Percentiles rank a stretch among this genome's conserved stretches.
phyloP scores from a whole-genome alignment of 1,139 yeast species.

The Pichia sp. region DNA sequence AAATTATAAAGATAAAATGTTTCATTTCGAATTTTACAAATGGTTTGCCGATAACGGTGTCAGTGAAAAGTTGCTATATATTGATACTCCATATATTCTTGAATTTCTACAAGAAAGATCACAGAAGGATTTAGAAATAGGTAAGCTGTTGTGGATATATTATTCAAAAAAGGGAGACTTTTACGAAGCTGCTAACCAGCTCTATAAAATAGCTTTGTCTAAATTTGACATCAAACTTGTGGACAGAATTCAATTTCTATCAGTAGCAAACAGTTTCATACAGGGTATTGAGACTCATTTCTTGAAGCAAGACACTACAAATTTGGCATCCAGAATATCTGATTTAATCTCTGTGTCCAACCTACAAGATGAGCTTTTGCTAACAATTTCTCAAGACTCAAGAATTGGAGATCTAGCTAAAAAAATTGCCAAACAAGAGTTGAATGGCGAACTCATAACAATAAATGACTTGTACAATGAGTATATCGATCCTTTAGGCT shows the following conservation, averaged over 20 bases:
- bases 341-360: conserved; percentile 86
- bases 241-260: conserved; percentile 80
- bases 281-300: conserved; percentile 79
- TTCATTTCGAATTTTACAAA: conserved; percentile 88
- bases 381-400: conserved; percentile 54
- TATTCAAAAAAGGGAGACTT: conserved; percentile 79
- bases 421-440: conserved; percentile 46
- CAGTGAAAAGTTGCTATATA: conserved; percentile 70
- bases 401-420: conserved; percentile 46
- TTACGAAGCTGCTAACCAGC: conserved; percentile 77
- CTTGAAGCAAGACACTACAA: conserved; percentile 70
- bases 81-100: conserved; percentile 76
- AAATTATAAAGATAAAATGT: conserved; percentile 68
- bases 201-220: conserved; percentile 70
- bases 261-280: conserved; percentile 92
- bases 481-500: conserved; percentile 84
- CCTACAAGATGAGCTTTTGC: conserved; percentile 77
- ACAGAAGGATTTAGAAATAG: conserved; percentile 60
- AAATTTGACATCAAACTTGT: conserved; percentile 65
- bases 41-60: conserved; percentile 84
- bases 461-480: conserved; percentile 80
- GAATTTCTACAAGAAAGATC: conserved; percentile 76
- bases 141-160: conserved; percentile 83
- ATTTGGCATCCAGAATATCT: conserved; percentile 63
- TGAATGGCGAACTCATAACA: conserved; percentile 63